Percentiles rank a stretch among this genome's conserved stretches.
Evolutionary conservation across 306 rosid genomes (phyloP).

Genomic region (Dicorynia guianensis): DNA sequence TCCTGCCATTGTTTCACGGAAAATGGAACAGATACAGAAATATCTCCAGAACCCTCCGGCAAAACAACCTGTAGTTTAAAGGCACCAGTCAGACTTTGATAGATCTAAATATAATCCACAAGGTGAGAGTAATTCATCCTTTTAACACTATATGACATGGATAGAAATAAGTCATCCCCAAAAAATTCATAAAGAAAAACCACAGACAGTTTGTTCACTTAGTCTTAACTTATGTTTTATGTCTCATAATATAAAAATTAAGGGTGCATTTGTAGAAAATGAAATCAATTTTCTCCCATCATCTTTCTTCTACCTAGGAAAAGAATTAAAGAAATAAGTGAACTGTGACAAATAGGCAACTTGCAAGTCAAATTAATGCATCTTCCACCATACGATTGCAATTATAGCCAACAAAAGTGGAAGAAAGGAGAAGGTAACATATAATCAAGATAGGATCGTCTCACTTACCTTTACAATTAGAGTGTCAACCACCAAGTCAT

Average conservation of each 20-base stretch:
- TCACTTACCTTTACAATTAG: constrained; percentile 76
- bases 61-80: constrained; percentile 85
- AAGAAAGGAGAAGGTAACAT: not conserved
- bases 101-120: constrained; percentile 9
- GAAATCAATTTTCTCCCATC: constrained; percentile 12
- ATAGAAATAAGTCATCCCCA: not conserved
- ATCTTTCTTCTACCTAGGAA: not conserved
- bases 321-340: constrained; percentile 16
- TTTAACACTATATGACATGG: constrained; percentile 8
- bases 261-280: too few relatives aligned
- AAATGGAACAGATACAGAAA: constrained; percentile 79
- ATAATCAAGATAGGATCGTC: constrained; percentile 21
- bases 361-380: not conserved
- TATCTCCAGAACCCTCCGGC: constrained; percentile 89
- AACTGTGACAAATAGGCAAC: not conserved
- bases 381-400: not conserved
- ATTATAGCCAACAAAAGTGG: constrained; percentile 2
- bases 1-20: constrained; percentile 75
- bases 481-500: constrained; percentile 79
- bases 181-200: not conserved
- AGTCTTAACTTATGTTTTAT: constrained; percentile 11
- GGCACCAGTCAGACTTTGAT: constrained; percentile 27
- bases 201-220: not conserved
- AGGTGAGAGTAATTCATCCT: constrained; percentile 33
- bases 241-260: constrained; percentile 17